Base-by-base conservation (phyloP, 202 grass and related monocot genomes). In the Zizania palustris region DNA sequence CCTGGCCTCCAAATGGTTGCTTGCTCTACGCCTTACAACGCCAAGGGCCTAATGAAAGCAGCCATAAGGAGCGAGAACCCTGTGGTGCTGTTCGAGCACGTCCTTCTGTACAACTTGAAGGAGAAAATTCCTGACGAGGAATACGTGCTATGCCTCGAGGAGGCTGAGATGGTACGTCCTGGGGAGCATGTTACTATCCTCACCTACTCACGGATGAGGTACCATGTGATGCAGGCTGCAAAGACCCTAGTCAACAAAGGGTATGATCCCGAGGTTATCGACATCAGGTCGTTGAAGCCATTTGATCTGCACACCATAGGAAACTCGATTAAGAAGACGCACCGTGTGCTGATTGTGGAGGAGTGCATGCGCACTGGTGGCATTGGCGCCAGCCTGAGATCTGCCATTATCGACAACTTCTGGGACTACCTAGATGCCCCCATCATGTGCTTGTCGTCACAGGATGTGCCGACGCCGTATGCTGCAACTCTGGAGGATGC, bases 1-100 rank as follows among this genome's bases (percentile, higher is more conserved):
- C 92, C 89, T 38, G 93, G 93, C 61, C 84, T 96, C n/a, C 93
- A 92, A 50, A 96, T 96, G 89, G 89, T 92, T 78, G 93, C 93
- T 28, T 96, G 93, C 82, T 96, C 93, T 9, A 96, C 93, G 38
- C 84, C 93, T 39, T 96, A 96, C 86, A 96, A 96, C 6, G 93
- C 89, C 14, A 96, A 96, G 69, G 93, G 93, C 58, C 87, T 96
- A 37, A 96, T 96, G 93, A 96, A 92, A 51, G 93, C 93, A 18
- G 93, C 92, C 33, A 92, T 96, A 61, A 85, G 89, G 76, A 96
- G 92, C 33, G 86, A 92, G 63, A 92, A 92, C 45, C 89, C 92
- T 3, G 92, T 96, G 9, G 89, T 96, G 40, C 71, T 96, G 9
- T 96, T 96, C 67, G 92, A 96, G 72, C 92, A 92, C 5, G 92